phyloP scores from a whole-genome alignment of 495 filamentous ascomycete genomes.

The Tuber umbilicatum region DNA sequence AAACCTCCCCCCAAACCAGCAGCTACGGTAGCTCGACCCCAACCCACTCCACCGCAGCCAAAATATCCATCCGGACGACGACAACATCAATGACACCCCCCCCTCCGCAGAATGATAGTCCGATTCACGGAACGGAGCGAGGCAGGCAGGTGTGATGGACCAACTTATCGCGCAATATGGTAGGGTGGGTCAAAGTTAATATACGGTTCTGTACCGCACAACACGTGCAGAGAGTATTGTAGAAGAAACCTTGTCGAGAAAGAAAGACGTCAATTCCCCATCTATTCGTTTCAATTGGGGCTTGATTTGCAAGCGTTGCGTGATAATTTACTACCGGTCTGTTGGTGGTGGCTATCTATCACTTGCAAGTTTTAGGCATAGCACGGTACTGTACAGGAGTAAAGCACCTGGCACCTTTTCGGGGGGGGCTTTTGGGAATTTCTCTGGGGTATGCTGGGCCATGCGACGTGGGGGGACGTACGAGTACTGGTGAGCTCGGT shows the following conservation, averaged over 20 bases:
- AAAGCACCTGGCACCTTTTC: no score
- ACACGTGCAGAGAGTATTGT: no score
- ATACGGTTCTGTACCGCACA: no score
- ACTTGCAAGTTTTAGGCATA: no score
- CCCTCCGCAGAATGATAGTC: neutral
- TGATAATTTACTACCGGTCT: neutral
- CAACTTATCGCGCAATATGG: neutral
- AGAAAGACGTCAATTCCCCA: neutral
- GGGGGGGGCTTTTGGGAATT: neutral
- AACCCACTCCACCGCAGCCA: neutral
- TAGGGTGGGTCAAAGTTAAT: no score
- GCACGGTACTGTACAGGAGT: no score
- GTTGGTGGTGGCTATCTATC: neutral
- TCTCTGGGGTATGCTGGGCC: neutral
- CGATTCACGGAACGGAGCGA: neutral
- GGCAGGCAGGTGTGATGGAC: no score
- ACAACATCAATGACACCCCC: constrained; percentile 1
- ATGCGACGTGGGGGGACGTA: neutral
- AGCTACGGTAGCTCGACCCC: neutral
- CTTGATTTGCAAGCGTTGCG: neutral
- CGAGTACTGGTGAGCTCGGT: no score
- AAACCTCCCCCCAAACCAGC: neutral
- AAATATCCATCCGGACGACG: neutral
- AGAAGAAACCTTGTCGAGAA: no score
- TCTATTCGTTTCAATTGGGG: neutral